Percentiles rank a stretch among this genome's conserved stretches.
Evolutionary conservation across 768 basidiomycete genomes (phyloP).

Genomic region (Lactifluus echinatus): DNA sequence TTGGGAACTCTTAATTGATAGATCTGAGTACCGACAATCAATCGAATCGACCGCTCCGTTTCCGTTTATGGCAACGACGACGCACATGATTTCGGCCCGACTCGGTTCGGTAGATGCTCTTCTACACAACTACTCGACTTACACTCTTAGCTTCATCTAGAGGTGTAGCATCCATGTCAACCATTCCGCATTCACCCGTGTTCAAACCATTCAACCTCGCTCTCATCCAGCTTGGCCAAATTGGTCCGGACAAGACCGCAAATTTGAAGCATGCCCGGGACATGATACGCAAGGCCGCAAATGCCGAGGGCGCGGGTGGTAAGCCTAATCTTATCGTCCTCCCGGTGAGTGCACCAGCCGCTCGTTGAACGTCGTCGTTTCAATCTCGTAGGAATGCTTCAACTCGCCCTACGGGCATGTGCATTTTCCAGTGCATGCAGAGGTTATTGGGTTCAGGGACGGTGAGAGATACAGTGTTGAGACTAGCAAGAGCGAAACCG

Average conservation of each 20-base stretch:
- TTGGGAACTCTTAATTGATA: neutral
- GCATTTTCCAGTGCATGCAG: constrained; percentile 79
- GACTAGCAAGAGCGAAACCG: constrained; percentile 58
- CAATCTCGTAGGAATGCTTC: constrained; percentile 57
- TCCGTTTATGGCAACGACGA: no score
- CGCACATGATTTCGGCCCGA: no score
- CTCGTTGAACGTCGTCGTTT: neutral
- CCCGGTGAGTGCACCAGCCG: constrained; percentile 48
- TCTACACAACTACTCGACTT: no score
- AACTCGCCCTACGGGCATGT: constrained; percentile 77
- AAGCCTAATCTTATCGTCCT: constrained; percentile 80
- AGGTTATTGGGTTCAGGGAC: constrained; percentile 56
- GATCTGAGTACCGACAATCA: neutral
- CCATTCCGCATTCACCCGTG: constrained; percentile 25
- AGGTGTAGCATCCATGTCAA: neutral
- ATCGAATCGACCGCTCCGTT: neutral
- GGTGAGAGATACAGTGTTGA: constrained; percentile 51
- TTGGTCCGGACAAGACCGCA: constrained; percentile 59
- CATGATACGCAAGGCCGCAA: constrained; percentile 67
- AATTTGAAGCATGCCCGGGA: constrained; percentile 80
- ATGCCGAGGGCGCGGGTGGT: constrained; percentile 24
- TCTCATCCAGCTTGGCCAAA: constrained; percentile 79
- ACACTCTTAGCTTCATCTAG: neutral
- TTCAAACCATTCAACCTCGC: constrained; percentile 79
- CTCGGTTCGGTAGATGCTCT: no score